Conservation (phyloP, 2,329 filamentous ascomycete genomes). For the Penicillium hordei region DNA sequence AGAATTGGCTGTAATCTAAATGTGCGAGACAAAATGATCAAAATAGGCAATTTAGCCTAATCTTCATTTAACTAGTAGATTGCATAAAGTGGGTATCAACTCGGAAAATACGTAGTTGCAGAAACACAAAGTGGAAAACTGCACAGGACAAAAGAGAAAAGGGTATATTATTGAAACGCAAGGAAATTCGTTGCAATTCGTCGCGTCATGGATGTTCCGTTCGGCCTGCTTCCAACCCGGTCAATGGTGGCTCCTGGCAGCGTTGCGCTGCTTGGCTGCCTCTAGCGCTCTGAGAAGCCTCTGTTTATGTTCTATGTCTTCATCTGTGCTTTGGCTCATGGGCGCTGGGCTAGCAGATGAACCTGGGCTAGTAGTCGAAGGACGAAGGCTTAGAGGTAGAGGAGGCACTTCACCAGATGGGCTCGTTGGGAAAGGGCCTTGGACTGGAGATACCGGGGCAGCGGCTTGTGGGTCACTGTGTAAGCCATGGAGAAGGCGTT, state of each 20-base stretch:
- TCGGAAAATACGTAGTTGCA: background rate
- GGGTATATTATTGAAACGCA: slow-evolving; percentile 14
- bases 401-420: slow-evolving; percentile 20
- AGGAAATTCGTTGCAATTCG: slow-evolving; percentile 26
- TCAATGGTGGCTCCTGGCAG: slow-evolving; percentile 29
- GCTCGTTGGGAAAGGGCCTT: slow-evolving; percentile 10
- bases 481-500: slow-evolving; percentile 40
- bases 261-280: slow-evolving; percentile 56
- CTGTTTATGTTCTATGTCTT: slow-evolving; percentile 47
- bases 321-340: slow-evolving; percentile 15
- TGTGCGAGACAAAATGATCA: slow-evolving; percentile 1
- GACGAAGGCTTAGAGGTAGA: slow-evolving; percentile 29
- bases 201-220: slow-evolving; percentile 16
- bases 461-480: slow-evolving; percentile 30
- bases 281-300: slow-evolving; percentile 53
- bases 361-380: slow-evolving; percentile 23
- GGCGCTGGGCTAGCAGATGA: slow-evolving; percentile 6
- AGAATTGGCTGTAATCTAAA: background rate
- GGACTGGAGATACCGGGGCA: slow-evolving; percentile 11
- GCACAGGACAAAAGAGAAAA: background rate
- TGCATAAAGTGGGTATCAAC: slow-evolving; percentile 13
- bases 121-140: background rate
- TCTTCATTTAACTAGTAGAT: slow-evolving; percentile 8
- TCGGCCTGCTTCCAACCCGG: background rate
- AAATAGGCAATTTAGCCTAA: slow-evolving; percentile 6